Conservation (phyloP, 768 basidiomycete genomes). For the Neoboletus brunneissimus region DNA sequence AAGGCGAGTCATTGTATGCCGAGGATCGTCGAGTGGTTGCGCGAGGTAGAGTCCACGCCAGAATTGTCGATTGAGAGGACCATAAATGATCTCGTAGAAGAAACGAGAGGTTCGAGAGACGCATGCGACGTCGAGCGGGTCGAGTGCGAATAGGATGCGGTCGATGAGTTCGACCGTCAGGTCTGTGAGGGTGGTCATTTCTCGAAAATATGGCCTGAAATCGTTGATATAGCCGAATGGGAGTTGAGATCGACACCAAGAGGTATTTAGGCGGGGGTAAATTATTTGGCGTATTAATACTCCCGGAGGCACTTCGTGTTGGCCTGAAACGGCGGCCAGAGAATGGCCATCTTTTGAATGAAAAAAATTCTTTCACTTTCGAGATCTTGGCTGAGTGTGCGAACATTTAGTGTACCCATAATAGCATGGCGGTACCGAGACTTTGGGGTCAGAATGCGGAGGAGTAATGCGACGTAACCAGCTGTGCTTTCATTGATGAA, state of each 20-base stretch:
- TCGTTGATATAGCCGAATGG: neutral
- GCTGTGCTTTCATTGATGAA: neutral
- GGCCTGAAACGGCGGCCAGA: constrained; percentile 18
- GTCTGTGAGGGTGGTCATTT: constrained; percentile 28
- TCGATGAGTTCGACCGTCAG: constrained; percentile 63
- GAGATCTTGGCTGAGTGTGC: neutral
- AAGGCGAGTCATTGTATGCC: constrained; percentile 41
- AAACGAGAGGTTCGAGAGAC: constrained; percentile 49
- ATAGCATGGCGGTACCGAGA: neutral
- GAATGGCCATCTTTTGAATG: constrained; percentile 9
- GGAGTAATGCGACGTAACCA: neutral
- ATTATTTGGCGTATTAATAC: constrained; percentile 9
- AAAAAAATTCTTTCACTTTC: constrained; percentile 32
- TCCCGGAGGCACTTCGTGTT: neutral
- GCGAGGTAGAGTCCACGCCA: constrained; percentile 68
- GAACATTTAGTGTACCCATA: neutral
- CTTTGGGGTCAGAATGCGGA: neutral
- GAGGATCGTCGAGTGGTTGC: constrained; percentile 63
- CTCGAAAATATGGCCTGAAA: neutral
- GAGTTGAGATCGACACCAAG: neutral
- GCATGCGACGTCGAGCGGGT: constrained; percentile 58
- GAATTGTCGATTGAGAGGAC: constrained; percentile 39
- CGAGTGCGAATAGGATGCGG: constrained; percentile 50
- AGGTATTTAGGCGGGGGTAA: neutral
- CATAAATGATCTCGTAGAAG: constrained; percentile 46